Base-by-base conservation (phyloP, 2,329 filamentous ascomycete genomes). In the Cadophora gregata region DNA sequence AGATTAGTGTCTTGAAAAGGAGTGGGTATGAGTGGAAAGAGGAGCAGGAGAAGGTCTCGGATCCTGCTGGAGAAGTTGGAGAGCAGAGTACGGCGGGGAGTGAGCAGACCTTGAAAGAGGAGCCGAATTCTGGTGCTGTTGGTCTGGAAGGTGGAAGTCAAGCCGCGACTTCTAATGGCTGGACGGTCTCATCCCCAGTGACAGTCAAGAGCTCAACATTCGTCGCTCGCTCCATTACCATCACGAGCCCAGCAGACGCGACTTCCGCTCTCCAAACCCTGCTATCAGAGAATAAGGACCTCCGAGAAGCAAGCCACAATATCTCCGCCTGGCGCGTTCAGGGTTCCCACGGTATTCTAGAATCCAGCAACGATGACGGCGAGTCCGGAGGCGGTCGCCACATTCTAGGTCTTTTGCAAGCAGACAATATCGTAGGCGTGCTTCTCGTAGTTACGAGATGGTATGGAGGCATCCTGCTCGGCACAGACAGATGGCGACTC, bases 1-100 rank as follows among this genome's bases (percentile, higher is more conserved):
- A 93, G 61, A 81, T 96, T 16, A 84, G 86, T 3, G 91, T 96
- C 0, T 81, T 97, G 73, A 93, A 93, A 78, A 83, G 93, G 71
- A 89, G 90, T 76, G 92, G 90, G 1, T 96, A 96, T 76, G 82
- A 86, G 66, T 88, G 85, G 83, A 70, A 45, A 64, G 67, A 69
- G 33, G 62, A 64, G 29, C 53, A 62, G 31, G 59, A 60, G n/a
- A 33, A 66, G 62, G 19, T n/a, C n/a, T 55, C 14, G 38, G 59
- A 63, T 19, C 10, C 16, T 25, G 53, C 25, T 25, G 51, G 27
- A 12, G 21, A 42, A 19, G 45, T 19, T 14, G 38, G 56, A 55
- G 24, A 58, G 56, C 36, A 56, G 31, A 47, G 48, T 38, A 61
- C 33, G 24, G 21, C 55, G 33, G 9, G 56, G 62, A 62, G 36